Evolutionary conservation across 345 rosid species (phyloP).

Genomic region (Raphanus sativus): DNA sequence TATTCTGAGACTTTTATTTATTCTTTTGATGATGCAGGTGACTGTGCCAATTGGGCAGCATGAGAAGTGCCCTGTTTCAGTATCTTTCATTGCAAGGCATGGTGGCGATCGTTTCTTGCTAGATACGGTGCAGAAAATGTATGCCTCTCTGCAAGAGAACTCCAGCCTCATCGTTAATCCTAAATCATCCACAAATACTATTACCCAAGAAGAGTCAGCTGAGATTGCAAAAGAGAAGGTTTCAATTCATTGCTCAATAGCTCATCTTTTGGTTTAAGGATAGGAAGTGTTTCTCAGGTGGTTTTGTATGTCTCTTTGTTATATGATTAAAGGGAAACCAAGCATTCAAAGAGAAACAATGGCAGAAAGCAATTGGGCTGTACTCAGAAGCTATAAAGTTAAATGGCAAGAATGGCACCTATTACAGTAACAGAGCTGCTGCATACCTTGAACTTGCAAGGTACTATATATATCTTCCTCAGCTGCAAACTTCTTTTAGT

Average conservation of each 20-base stretch:
- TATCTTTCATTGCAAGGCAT: slow-evolving; percentile 75
- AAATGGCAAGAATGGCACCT: slow-evolving; percentile 70
- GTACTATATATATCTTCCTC: not conserved
- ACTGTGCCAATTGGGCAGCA: slow-evolving; percentile 68
- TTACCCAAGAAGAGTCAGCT: slow-evolving; percentile 58
- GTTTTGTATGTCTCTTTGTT: not conserved
- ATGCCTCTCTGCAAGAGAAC: slow-evolving; percentile 65
- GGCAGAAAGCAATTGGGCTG: slow-evolving; percentile 77
- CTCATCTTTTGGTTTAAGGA: not conserved
- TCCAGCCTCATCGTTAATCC: slow-evolving; percentile 49
- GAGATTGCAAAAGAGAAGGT: slow-evolving; percentile 93
- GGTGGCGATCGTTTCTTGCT: slow-evolving; percentile 90
- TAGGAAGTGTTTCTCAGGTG: not conserved
- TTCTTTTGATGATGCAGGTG: slow-evolving; percentile 48
- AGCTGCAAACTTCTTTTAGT: not conserved
- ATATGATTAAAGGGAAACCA: slow-evolving; percentile 67
- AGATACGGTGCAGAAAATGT: slow-evolving; percentile 70
- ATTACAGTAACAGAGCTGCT: slow-evolving; percentile 93
- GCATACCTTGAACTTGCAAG: slow-evolving; percentile 64
- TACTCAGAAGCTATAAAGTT: slow-evolving; percentile 91
- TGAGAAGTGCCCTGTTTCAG: slow-evolving; percentile 74
- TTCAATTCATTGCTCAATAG: not conserved
- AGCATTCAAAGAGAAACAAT: slow-evolving; percentile 83
- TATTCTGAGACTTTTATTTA: not conserved
- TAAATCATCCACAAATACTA: slow-evolving; percentile 43